Base-by-base conservation (phyloP, 2,329 filamentous ascomycete genomes). In the Aspergillus tanneri region DNA sequence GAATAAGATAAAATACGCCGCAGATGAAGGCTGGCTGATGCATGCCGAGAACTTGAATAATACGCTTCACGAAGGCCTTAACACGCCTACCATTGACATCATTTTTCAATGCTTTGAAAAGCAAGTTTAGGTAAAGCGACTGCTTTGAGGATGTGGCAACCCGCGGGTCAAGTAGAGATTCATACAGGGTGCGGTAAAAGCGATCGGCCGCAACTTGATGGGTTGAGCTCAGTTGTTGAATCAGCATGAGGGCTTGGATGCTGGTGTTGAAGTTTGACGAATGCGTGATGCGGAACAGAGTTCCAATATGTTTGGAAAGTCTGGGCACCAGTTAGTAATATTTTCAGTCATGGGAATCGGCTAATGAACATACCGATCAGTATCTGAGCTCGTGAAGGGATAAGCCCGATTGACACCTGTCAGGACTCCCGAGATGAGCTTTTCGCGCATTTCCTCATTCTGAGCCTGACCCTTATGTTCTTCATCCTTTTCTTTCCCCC, bases 181-280 rank as follows among this genome's bases (percentile, higher is more conserved):
- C 93, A 69, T 99, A 99, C 2, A 99, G 76, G 8, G 91, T 96
- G 42, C 90, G 82, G 74, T 97, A 99, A 74, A 96, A 99, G 52
- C 93, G 83, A 63, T 99, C 93, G 10, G 86, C 85, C 4, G 87
- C 86, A 45, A 92, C 78, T 61, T 91, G 86, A 66, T 93, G 90
- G 3, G 85, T 82, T 1, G 84, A 78, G 0, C 90, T 88, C 22
- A 99, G 81, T 68, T 97, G 93, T 67, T 97, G 93, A 57, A 99
- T 95, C 39, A 99, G 77, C 73, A 96, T 87, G 56, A 99, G 80
- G 25, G 93, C 92, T 71, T 99, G 93, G 28, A 99, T 89, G 65
- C 90, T 93, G 1, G 93, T 99, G 73, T 97, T 99, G 80, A 99
- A 97, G 70, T 99, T 99, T 47, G 92, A 90, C 1, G 92, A 97